A percentile compares a stretch with the other conserved stretches of the same genome.
Evolutionary conservation across 2,329 filamentous ascomycete species (phyloP).

Genomic region (Alternaria brassicae): DNA sequence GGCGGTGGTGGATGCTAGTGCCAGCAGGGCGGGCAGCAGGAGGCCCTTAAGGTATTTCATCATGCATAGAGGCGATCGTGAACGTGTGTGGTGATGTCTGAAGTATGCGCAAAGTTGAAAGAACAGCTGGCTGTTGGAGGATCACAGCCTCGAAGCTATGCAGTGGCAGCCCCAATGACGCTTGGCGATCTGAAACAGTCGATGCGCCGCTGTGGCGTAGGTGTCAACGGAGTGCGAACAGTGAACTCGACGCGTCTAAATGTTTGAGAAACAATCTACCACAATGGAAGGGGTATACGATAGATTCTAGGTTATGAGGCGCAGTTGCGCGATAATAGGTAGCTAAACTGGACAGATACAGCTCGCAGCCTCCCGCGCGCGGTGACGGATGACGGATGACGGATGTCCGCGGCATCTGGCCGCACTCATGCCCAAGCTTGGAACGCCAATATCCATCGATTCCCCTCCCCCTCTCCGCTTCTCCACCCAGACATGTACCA

Average conservation of each 20-base stretch:
- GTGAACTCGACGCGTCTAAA: neutral
- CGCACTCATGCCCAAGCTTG: no score
- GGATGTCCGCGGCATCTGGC: slow-evolving; percentile 16
- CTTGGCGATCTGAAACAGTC: slow-evolving; percentile 45
- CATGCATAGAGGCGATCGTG: slow-evolving; percentile 44
- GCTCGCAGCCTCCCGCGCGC: slow-evolving; percentile 14
- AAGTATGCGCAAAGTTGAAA: slow-evolving; percentile 26
- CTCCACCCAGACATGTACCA: no score
- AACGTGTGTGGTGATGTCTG: slow-evolving; percentile 23
- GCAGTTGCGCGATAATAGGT: slow-evolving; percentile 8
- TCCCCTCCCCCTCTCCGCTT: no score
- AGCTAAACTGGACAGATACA: slow-evolving; percentile 15
- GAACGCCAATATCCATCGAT: no score
- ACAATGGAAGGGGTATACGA: neutral
- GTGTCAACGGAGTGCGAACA: neutral
- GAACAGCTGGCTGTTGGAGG: slow-evolving; percentile 47
- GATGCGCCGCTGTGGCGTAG: slow-evolving; percentile 31
- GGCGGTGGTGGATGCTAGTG: slow-evolving; percentile 42
- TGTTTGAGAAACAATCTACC: neutral
- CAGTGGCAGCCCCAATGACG: slow-evolving; percentile 31
- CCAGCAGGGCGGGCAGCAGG: slow-evolving; percentile 61
- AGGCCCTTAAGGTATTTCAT: slow-evolving; percentile 51
- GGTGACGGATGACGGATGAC: slow-evolving; percentile 21
- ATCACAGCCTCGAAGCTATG: slow-evolving; percentile 41
- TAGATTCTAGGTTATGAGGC: neutral